Conservation (phyloP, 805 yeast species). For the Pichia insulana region DNA sequence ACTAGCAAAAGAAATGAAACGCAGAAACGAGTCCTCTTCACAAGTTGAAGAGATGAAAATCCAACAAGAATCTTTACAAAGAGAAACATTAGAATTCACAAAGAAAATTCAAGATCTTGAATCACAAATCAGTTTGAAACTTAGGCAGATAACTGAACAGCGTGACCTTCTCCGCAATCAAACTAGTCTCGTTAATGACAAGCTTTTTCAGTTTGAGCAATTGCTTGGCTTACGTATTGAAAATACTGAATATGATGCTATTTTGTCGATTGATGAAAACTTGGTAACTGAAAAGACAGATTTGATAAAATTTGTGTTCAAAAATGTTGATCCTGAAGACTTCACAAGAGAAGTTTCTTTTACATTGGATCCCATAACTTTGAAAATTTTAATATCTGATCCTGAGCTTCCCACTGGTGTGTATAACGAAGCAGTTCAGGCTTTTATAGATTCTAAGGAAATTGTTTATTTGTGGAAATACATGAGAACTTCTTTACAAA, state of each 20-base stretch:
- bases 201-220: conserved; percentile 35
- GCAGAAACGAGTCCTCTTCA: conserved; percentile 27
- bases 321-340: conserved; percentile 39
- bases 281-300: conserved; percentile 25
- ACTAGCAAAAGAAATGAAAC: conserved; percentile 15
- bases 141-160: conserved; percentile 20
- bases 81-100: conserved; percentile 20
- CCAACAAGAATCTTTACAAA: conserved; percentile 28
- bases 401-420: conserved; percentile 27
- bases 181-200: conserved; percentile 32
- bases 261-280: conserved; percentile 13
- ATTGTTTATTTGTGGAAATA: conserved; percentile 28
- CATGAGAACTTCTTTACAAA: conserved; percentile 22
- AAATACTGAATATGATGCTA: conserved; percentile 14
- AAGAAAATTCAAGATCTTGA: conserved; percentile 25
- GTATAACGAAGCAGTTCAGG: conserved; percentile 13
- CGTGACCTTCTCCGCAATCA: conserved; percentile 30
- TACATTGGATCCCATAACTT: conserved; percentile 32
- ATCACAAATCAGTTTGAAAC: conserved; percentile 17
- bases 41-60: conserved; percentile 33
- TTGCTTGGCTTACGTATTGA: conserved; percentile 41
- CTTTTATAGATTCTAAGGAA: conserved; percentile 23
- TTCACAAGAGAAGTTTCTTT: conserved; percentile 36
- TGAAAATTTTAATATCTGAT: conserved; percentile 26
- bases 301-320: conserved; percentile 33